Percentiles rank a stretch among this genome's conserved stretches.
phyloP scores from a whole-genome alignment of 208 protist species.

The Trypanosoma melophagium region DNA sequence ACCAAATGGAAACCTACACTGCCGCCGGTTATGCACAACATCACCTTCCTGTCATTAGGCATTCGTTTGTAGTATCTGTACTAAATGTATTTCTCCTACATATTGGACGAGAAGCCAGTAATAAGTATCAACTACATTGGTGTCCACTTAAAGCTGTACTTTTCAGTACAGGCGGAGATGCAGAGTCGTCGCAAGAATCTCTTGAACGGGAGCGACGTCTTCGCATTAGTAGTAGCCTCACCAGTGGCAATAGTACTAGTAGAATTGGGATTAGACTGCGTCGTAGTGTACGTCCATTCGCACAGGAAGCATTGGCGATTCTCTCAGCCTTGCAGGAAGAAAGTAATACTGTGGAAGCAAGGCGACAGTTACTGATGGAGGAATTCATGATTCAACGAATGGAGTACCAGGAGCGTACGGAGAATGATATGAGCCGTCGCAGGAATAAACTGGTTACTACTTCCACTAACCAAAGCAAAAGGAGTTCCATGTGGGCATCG shows the following conservation, averaged over 20 bases:
- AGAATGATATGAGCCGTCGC: background rate
- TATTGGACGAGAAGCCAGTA: slow-evolving; percentile 10
- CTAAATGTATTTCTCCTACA: slow-evolving; percentile 57
- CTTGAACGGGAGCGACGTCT: slow-evolving; percentile 16
- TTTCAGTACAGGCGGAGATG: slow-evolving; percentile 6
- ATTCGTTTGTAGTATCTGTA: slow-evolving; percentile 34
- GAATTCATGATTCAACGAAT: slow-evolving; percentile 40
- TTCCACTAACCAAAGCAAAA: too few species aligned
- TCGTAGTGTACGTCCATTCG: slow-evolving; percentile 11
- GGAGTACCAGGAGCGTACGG: slow-evolving; percentile 4
- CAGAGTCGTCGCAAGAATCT: slow-evolving; percentile 3
- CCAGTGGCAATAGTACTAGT: too few species aligned
- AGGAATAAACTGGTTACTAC: background rate
- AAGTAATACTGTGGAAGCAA: slow-evolving; percentile 24
- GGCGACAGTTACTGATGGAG: slow-evolving; percentile 30
- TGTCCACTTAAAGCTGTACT: slow-evolving; percentile 15
- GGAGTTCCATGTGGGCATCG: too few species aligned
- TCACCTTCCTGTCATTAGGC: slow-evolving; percentile 37
- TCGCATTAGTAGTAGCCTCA: slow-evolving; percentile 1
- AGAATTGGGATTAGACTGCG: background rate
- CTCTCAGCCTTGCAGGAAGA: slow-evolving; percentile 47
- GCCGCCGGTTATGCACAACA: slow-evolving; percentile 39
- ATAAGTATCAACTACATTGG: slow-evolving; percentile 16
- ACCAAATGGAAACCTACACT: slow-evolving; percentile 35
- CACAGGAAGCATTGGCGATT: slow-evolving; percentile 33